These are phyloP conservation scores for Grammothele lineata DNA, from an alignment of 768 basidiomycete species.

Conservation along the genomic window DNA sequence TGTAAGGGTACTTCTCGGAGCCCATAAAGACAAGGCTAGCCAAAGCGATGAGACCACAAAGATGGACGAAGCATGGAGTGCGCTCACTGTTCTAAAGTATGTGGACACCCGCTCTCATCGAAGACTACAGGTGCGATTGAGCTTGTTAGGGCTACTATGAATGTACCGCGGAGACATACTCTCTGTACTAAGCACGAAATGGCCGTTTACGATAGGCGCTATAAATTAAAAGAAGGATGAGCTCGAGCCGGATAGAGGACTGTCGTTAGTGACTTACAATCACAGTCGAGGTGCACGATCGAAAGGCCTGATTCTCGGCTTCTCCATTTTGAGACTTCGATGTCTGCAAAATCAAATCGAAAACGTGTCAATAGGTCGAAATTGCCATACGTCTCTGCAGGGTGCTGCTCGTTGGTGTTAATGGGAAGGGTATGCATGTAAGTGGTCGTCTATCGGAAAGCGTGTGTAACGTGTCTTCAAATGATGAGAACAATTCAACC, in stretches of 20 bases:
- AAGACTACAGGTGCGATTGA: slow-evolving; percentile 54
- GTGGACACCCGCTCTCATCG: slow-evolving; percentile 90
- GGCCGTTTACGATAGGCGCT: too few species aligned
- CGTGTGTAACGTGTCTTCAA: too few species aligned
- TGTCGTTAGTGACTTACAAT: slow-evolving; percentile 45
- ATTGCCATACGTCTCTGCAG: too few species aligned
- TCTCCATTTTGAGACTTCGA: slow-evolving; percentile 80
- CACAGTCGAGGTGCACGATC: slow-evolving; percentile 86
- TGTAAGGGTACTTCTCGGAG: slow-evolving; percentile 90
- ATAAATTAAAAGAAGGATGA: too few species aligned
- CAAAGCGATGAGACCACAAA: not conserved
- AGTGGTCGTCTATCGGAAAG: too few species aligned
- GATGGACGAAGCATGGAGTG: too few species aligned
- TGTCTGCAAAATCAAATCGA: slow-evolving; percentile 73
- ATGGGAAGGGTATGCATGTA: too few species aligned
- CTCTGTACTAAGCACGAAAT: too few species aligned
- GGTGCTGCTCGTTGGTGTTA: too few species aligned
- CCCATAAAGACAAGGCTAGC: slow-evolving; percentile 89
- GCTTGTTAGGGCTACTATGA: slow-evolving; percentile 3
- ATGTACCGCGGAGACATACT: too few species aligned
- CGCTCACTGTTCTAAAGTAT: slow-evolving; percentile 93
- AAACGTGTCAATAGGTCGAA: slow-evolving; percentile 78
- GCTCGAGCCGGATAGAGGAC: too few species aligned
- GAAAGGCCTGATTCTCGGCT: slow-evolving; percentile 83
- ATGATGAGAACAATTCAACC: too few species aligned